phyloP scores from a whole-genome alignment of 2,329 filamentous ascomycete genomes.

The Bimuria novae-zelandiae region DNA sequence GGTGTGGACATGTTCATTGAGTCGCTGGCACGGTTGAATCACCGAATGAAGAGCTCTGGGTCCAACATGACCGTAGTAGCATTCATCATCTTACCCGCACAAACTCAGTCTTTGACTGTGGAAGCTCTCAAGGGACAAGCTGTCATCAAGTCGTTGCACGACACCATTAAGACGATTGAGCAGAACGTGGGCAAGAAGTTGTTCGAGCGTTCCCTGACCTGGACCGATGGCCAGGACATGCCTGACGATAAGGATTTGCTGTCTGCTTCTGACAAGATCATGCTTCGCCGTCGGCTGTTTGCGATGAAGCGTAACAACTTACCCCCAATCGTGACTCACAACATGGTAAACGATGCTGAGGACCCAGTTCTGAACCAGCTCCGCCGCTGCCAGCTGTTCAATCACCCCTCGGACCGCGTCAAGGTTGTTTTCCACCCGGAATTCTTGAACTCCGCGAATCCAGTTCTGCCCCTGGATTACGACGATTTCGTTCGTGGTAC shows the following conservation, averaged over 20 bases:
- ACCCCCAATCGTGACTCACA: constrained; percentile 96
- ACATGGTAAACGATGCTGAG: constrained; percentile 93
- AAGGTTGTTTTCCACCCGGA: constrained; percentile 98
- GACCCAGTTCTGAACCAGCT: constrained; percentile 97
- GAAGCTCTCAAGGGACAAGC: constrained; percentile 96
- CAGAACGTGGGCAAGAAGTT: constrained; percentile 89
- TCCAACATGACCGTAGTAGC: constrained; percentile 95
- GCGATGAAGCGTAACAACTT: constrained; percentile 93
- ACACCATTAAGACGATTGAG: constrained; percentile 92
- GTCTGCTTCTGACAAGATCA: constrained; percentile 86
- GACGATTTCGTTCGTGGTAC: constrained; percentile 98
- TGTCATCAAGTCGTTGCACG: constrained; percentile 92
- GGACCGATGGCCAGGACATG: constrained; percentile 91
- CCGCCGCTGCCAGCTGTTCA: constrained; percentile 94
- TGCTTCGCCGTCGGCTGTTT: constrained; percentile 87
- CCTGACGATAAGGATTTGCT: constrained; percentile 97
- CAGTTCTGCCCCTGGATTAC: constrained; percentile 93
- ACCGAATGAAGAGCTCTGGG: constrained; percentile 80
- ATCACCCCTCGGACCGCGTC: constrained; percentile 90
- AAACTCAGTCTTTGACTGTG: constrained; percentile 92
- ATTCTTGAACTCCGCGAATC: constrained; percentile 94
- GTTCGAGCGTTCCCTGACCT: constrained; percentile 91
- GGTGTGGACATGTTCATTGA: constrained; percentile 99
- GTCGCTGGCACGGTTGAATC: constrained; percentile 90
- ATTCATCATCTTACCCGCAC: constrained; percentile 98